Evolutionary conservation across 2,329 filamentous ascomycete species (phyloP), one percentile per base, ranked within the genome.

Genomic region (Xenoacremonium recifei): DNA sequence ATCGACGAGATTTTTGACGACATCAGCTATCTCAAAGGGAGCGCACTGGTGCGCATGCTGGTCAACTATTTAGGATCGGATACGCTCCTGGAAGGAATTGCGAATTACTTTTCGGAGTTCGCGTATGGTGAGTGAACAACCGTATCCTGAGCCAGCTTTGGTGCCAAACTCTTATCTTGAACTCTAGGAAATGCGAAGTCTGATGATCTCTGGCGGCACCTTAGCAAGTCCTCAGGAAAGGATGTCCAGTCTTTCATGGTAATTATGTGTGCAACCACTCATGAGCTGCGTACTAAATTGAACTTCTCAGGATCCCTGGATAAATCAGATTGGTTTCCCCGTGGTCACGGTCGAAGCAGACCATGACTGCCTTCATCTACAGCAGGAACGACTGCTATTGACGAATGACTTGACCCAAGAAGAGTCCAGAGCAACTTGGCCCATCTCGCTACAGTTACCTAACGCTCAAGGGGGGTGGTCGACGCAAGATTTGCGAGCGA

Each of bases 1-100:
- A 89, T 97, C 51, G 95, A 97, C 66, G 93, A 99, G 66, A 95
- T 97, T 51, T 99, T 99, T 61, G 93, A 99, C 64, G 81, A 85
- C 63, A 97, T 99, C 68, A 95, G 88, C 68, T 99, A 97, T 63
- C 76, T 95, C 49, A 97, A 99, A 72, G 93, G 93, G 25, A 95
- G 89, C 70, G 96, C 92, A 3, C 88, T 93, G 45, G 93, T 99
- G 60, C 87, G 93, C 60, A 99, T 99, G 93, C 71, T 99, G 57
- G 92, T 89, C 55, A 85, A 86, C 57, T 88, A 97, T 65, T 80
- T 99, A n/a, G 90, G 90, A 12, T 84, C 87, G 39, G 83, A 96
- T 58, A 87, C 81, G 2, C 99, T 99, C 76, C 75, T 99, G 39
- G 84, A 87, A 60, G 93, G 93, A 55, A 91, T 99, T 37, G 84